Percentiles rank a stretch among this genome's conserved stretches.
Evolutionary conservation across 2,329 filamentous ascomycete genomes (phyloP).

Genomic region (Monascus ruber): DNA sequence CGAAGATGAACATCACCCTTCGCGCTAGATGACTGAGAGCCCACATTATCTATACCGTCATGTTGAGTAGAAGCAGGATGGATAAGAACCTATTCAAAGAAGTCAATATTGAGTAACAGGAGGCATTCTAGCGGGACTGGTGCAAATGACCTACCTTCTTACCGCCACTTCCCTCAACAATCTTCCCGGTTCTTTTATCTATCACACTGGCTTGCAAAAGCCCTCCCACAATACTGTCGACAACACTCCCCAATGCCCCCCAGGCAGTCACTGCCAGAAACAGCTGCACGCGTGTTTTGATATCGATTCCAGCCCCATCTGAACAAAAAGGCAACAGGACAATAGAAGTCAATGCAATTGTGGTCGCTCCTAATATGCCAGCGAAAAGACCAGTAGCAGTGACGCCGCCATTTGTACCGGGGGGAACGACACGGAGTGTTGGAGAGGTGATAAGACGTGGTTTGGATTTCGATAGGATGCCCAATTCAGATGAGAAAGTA

Average conservation of each 20-base stretch:
- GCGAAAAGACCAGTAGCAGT: conserved; percentile 62
- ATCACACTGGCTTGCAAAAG: conserved; percentile 75
- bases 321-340: conserved; percentile 59
- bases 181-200: conserved; percentile 71
- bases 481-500: conserved; percentile 90
- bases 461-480: conserved; percentile 65
- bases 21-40: conserved; percentile 2
- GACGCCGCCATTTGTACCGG: conserved; percentile 88
- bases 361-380: conserved; percentile 60
- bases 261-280: conserved; percentile 52
- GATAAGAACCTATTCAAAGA: conserved; percentile 20
- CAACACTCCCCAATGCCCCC: conserved; percentile 66
- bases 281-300: conserved; percentile 42
- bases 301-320: conserved; percentile 23
- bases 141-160: conserved; percentile 36
- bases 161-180: conserved; percentile 78
- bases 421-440: conserved; percentile 65
- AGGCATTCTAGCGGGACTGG: not conserved
- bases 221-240: conserved; percentile 82
- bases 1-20: conserved; percentile 15
- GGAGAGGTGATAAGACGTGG: conserved; percentile 81
- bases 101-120: not conserved
- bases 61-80: conserved; percentile 21
- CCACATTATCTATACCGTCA: conserved; percentile 6
- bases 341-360: conserved; percentile 56